These are phyloP conservation scores for Obba rivulosa DNA, from an alignment of 768 basidiomycete genomes.

Conservation along the genomic window DNA sequence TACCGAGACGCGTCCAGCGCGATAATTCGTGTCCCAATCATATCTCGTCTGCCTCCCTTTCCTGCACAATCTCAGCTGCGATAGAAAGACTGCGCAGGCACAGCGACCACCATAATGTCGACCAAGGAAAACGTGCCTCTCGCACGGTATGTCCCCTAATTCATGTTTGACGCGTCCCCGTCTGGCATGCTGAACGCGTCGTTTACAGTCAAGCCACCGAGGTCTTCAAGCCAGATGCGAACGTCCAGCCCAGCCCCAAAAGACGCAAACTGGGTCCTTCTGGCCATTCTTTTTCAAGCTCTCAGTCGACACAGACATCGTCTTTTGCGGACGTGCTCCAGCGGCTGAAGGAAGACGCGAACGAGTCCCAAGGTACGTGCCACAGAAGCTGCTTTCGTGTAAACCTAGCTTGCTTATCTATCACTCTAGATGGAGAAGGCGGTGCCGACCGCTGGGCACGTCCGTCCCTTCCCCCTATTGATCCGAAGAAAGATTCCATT, in stretches of 20 bases:
- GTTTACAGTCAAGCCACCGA: constrained; percentile 1
- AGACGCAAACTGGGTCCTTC: constrained; percentile 25
- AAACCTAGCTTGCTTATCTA: background rate
- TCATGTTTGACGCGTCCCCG: background rate
- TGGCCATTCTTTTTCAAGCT: constrained; percentile 7
- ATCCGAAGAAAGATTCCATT: constrained; percentile 61
- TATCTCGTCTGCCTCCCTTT: background rate
- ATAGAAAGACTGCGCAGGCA: background rate
- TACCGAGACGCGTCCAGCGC: constrained; percentile 11
- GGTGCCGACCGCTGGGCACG: constrained; percentile 74
- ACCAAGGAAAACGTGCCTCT: constrained; percentile 17
- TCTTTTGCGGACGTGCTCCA: constrained; percentile 38
- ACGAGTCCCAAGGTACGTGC: constrained; percentile 18
- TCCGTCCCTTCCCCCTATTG: constrained; percentile 48
- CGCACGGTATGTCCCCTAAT: constrained; percentile 5
- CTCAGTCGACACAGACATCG: constrained; percentile 18
- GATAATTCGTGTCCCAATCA: background rate
- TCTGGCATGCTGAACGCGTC: background rate
- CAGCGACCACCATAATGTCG: constrained; percentile 8
- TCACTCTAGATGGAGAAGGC: constrained; percentile 57
- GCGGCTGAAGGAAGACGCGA: constrained; percentile 28
- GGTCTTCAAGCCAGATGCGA: constrained; percentile 12
- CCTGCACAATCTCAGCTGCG: background rate
- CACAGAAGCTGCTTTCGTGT: constrained; percentile 4
- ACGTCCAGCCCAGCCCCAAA: constrained; percentile 26